A percentile compares a stretch with the other conserved stretches of the same genome.
Conservation (phyloP, 2,329 filamentous ascomycete species). For the Cucurbitaria berberidis region DNA sequence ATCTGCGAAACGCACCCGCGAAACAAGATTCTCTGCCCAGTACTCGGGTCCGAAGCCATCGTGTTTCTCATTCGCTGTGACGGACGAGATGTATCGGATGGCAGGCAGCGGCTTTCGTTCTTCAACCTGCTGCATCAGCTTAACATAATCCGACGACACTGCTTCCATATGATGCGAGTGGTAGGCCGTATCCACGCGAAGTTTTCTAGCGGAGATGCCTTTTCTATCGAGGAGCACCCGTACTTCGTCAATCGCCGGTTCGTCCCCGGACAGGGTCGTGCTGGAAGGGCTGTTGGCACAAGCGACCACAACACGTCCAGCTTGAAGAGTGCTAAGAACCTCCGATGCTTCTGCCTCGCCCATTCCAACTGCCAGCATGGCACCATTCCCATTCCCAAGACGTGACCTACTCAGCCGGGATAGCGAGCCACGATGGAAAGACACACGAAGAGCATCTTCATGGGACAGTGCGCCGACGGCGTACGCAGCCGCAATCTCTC, state of each 20-base stretch:
- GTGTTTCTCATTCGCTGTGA: not conserved
- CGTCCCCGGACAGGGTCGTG: not conserved
- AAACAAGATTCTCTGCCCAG: not conserved
- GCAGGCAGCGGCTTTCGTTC: too few relatives aligned
- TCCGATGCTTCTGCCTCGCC: not conserved
- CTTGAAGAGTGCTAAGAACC: not conserved
- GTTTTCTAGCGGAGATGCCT: not conserved
- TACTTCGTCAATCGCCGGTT: not conserved
- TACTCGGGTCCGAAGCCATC: not conserved
- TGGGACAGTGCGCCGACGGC: too few relatives aligned
- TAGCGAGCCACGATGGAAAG: not conserved
- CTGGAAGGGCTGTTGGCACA: not conserved
- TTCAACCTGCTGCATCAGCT: not conserved
- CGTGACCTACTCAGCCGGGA: not conserved
- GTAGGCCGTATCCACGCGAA: not conserved
- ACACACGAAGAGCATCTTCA: too few relatives aligned
- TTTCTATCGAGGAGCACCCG: not conserved
- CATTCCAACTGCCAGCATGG: not conserved
- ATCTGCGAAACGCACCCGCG: not conserved
- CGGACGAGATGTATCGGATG: not conserved
- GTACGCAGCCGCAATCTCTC: too few relatives aligned
- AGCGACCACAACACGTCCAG: not conserved
- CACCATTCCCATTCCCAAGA: not conserved
- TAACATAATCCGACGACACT: not conserved
- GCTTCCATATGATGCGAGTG: not conserved